Evolutionary conservation across 345 rosid genomes (phyloP).

Genomic region (Geranium brycei): DNA sequence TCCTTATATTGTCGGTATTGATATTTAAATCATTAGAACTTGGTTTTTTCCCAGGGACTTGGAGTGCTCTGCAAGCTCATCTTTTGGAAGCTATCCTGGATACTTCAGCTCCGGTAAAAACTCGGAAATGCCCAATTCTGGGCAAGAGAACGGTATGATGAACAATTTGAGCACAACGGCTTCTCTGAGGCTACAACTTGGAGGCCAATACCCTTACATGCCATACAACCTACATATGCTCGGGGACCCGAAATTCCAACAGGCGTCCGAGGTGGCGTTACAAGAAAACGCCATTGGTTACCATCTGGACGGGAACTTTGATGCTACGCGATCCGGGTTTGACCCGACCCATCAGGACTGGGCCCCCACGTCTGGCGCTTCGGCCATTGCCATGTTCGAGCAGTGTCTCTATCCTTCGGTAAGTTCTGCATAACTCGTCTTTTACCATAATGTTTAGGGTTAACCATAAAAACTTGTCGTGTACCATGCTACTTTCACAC

Average conservation of each 20-base stretch:
- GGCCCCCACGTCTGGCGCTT: slow-evolving; percentile 46
- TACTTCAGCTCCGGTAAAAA: slow-evolving; percentile 45
- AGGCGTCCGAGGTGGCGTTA: slow-evolving; percentile 33
- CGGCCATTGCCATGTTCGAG: slow-evolving; percentile 43
- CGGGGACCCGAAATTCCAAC: slow-evolving; percentile 34
- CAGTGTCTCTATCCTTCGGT: slow-evolving; percentile 47
- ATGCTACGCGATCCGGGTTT: slow-evolving; percentile 34
- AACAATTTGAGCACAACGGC: slow-evolving; percentile 42
- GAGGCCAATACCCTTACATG: slow-evolving; percentile 33
- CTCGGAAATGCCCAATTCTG: slow-evolving; percentile 50
- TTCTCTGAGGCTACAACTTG: slow-evolving; percentile 31
- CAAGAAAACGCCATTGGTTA: slow-evolving; percentile 41
- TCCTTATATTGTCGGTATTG: no score
- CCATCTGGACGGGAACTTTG: slow-evolving; percentile 45
- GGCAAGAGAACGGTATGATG: slow-evolving; percentile 49
- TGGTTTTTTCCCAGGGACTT: slow-evolving; percentile 37
- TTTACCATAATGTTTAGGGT: no score
- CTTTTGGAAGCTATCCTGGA: slow-evolving; percentile 61
- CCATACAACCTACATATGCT: slow-evolving; percentile 36
- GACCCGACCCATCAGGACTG: slow-evolving; percentile 34
- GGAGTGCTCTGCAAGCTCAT: slow-evolving; percentile 60
- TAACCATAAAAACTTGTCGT: no score
- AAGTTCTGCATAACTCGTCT: slow-evolving; percentile 2
- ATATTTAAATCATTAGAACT: background rate
- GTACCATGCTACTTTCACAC: no score